Conservation (phyloP, 208 protist species). For the Crithidia bombi region DNA sequence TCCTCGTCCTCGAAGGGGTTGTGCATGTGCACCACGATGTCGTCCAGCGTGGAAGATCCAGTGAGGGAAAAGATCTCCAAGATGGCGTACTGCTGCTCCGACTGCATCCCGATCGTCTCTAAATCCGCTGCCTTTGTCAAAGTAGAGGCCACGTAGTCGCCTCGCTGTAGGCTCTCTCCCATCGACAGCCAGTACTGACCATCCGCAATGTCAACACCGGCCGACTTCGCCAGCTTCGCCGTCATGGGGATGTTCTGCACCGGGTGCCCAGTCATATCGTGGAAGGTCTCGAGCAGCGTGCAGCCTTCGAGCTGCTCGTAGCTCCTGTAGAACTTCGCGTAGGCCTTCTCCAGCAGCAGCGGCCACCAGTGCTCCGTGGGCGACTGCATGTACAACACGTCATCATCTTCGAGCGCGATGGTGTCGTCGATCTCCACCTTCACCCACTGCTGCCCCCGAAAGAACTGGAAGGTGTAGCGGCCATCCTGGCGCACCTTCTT, state of each 20-base stretch:
- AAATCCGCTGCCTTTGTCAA: conserved; percentile 42
- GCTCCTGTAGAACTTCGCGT: conserved; percentile 87
- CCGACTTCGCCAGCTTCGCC: conserved; percentile 59
- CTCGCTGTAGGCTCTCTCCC: conserved; percentile 44
- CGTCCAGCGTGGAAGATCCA: conserved; percentile 43
- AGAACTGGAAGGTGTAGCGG: conserved; percentile 88
- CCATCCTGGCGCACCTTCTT: conserved; percentile 78
- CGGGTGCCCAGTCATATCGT: conserved; percentile 81
- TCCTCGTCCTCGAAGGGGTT: conserved; percentile 74
- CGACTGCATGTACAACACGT: conserved; percentile 66
- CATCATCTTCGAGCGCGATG: conserved; percentile 59
- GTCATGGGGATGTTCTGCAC: conserved; percentile 76
- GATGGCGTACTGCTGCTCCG: conserved; percentile 69
- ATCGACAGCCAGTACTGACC: conserved; percentile 58
- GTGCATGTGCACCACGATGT: conserved; percentile 69
- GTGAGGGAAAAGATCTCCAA: conserved; percentile 66
- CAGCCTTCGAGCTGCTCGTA: conserved; percentile 83
- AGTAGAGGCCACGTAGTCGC: conserved; percentile 62
- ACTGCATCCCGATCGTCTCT: conserved; percentile 62
- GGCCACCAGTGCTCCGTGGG: conserved; percentile 86
- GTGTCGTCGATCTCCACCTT: conserved; percentile 84
- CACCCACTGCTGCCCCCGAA: conserved; percentile 69
- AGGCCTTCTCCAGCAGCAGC: conserved; percentile 90
- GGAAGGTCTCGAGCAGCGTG: conserved; percentile 71
- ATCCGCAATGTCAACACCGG: conserved; percentile 49